Evolutionary conservation across 768 basidiomycete species (phyloP).

Genomic region (Polyporus arcularius): DNA sequence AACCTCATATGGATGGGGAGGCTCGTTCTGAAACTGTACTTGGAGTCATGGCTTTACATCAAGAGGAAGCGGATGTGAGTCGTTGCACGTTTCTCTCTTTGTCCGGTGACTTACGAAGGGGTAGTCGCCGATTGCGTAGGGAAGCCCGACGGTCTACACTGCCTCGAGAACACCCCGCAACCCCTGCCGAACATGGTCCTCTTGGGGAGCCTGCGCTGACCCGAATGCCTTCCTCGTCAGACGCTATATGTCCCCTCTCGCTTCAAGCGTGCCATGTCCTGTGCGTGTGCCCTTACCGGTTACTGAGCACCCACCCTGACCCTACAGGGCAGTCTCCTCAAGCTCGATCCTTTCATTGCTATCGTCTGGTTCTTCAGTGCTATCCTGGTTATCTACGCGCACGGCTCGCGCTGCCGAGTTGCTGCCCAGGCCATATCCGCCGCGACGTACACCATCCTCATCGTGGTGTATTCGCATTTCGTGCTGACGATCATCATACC

Average conservation of each 20-base stretch:
- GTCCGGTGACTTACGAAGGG: background rate
- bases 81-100: background rate
- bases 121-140: background rate
- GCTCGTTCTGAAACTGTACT: slow-evolving; percentile 3
- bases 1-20: slow-evolving; percentile 14
- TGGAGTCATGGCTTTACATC: slow-evolving; percentile 1
- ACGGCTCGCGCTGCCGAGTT: background rate
- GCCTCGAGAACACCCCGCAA: background rate
- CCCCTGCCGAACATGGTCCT: background rate
- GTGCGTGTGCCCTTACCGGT: background rate
- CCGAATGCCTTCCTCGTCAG: background rate
- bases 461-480: background rate
- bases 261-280: background rate
- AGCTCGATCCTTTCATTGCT: background rate
- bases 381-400: background rate
- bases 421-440: background rate
- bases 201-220: background rate
- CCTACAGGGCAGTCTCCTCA: background rate
- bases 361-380: background rate
- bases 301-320: no score
- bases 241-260: background rate
- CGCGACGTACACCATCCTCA: background rate
- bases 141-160: background rate
- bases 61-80: background rate
- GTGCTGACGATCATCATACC: background rate